Conservation (phyloP, 2,329 filamentous ascomycete genomes). For the Aureobasidium subglaciale region DNA sequence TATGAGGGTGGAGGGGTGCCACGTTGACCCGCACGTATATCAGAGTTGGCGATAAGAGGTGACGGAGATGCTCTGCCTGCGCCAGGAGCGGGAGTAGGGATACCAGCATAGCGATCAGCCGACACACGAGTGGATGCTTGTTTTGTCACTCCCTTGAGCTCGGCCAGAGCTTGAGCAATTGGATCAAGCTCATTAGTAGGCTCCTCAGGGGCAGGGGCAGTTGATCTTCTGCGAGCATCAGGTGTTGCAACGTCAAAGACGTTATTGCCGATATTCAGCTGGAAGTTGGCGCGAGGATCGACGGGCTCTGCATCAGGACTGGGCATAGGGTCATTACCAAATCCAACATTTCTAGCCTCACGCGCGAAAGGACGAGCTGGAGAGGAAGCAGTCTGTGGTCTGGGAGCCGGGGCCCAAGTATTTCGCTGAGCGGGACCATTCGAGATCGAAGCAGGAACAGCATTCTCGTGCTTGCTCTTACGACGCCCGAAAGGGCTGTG, state of each 20-base stretch:
- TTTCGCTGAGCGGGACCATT: conserved; percentile 39
- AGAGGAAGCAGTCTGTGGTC: conserved; percentile 11
- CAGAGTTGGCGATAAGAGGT: conserved; percentile 35
- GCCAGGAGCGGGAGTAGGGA: conserved; percentile 63
- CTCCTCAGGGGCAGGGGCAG: conserved; percentile 24
- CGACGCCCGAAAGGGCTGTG: conserved; percentile 79
- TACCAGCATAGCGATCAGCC: conserved; percentile 93
- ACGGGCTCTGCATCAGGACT: conserved; percentile 73
- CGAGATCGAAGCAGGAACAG: conserved; percentile 38
- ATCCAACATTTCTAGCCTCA: conserved; percentile 23
- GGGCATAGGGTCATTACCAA: conserved; percentile 32
- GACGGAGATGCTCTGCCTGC: conserved; percentile 40
- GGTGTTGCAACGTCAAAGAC: conserved; percentile 87
- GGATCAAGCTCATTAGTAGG: conserved; percentile 66
- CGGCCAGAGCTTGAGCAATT: conserved; percentile 84
- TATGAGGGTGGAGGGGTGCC: conserved; percentile 85
- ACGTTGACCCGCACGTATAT: conserved; percentile 51
- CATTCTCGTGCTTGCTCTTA: conserved; percentile 78
- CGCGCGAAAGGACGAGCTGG: conserved; percentile 17
- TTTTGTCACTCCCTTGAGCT: conserved; percentile 82
- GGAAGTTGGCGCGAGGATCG: conserved; percentile 85
- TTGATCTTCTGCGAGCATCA: conserved; percentile 45
- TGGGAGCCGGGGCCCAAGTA: conserved; percentile 40
- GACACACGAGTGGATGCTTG: conserved; percentile 76
- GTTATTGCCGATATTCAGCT: conserved; percentile 90